Base-by-base conservation (phyloP, 306 rosid genomes). In the Crataegus laevigata region DNA sequence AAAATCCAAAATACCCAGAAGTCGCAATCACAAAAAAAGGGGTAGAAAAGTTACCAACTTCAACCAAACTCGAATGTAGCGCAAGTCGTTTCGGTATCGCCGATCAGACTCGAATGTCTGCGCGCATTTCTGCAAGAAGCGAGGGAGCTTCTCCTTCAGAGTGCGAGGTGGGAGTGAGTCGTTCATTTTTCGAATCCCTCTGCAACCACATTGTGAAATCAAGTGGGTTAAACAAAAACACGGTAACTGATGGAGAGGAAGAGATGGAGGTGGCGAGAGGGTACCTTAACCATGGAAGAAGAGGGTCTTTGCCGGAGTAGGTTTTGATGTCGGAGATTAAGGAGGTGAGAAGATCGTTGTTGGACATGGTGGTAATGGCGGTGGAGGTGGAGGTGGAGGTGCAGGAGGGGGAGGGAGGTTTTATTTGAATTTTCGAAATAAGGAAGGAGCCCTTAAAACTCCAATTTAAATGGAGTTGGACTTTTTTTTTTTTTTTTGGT, bases 221-320 rank as follows among this genome's bases (percentile, higher is more conserved):
- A 8, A 17, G 66, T 77, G 51, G 51, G 40, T 58, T 40, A 72
- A 77, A 83, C 62, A 51, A 9, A 5, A 45, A 0, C 50, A 22
- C 15, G 75, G 34, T 24, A 19, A 17, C 14, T 43, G 45, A 40
- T n/a, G 18, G 69, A 5, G 64, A 8, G 3, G 29, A 28, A 78
- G 51, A 55, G 62, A 28, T 21, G 38, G 24, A 59, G 64, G 18
- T 11, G 57, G 14, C 18, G 25, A 59, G 28, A 58, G 45, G n/a
- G 25, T 82, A 94, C 96, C 97, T 86, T 63, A 92, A 91, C 98
- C 98, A 94, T 18, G 98, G 97, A 57, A 91, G 93, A 76, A 94
- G 96, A 81, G 96, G 98, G 78, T 92, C 97, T 78, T 87, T 89
- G 32, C 92, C 98, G 24, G 89, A 74, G 86, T 94, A 92, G 70